Conservation (phyloP, 805 yeast genomes). For the Starmerella stigmatis region DNA sequence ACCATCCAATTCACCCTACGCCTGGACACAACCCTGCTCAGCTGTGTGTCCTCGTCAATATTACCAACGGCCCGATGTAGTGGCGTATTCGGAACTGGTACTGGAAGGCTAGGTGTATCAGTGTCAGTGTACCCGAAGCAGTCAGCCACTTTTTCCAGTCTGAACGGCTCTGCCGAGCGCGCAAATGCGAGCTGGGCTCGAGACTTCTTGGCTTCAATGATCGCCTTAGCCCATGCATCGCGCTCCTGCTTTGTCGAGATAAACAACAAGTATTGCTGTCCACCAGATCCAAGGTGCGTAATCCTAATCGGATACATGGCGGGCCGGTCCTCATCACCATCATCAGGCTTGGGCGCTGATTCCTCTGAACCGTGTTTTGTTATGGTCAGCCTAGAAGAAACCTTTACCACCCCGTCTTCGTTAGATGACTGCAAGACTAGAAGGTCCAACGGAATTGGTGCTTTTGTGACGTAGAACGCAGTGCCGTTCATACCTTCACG, state of each 20-base stretch:
- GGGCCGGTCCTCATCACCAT: conserved; percentile 22
- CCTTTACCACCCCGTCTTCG: conserved; percentile 29
- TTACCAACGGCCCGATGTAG: conserved; percentile 28
- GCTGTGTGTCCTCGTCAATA: conserved; percentile 4
- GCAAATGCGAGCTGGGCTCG: conserved; percentile 29
- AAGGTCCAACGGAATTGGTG: conserved; percentile 37
- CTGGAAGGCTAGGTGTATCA: conserved; percentile 34
- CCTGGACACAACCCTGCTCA: conserved; percentile 27
- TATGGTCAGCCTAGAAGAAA: conserved; percentile 23
- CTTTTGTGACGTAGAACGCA: conserved; percentile 30
- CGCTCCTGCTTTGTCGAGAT: conserved; percentile 36
- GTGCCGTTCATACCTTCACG: conserved; percentile 30
- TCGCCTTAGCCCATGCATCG: conserved; percentile 46
- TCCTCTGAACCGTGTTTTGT: conserved; percentile 17
- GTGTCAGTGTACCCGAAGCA: conserved; percentile 55
- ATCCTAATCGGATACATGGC: conserved; percentile 30
- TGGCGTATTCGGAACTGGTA: conserved; percentile 28
- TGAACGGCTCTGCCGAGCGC: conserved; percentile 43
- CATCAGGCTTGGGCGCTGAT: conserved; percentile 1
- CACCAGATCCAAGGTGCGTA: conserved; percentile 30
- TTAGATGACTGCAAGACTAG: conserved; percentile 48
- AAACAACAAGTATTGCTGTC: conserved; percentile 29
- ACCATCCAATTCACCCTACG: conserved; percentile 36
- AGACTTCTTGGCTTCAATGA: conserved; percentile 39
- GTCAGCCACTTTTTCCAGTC: conserved; percentile 44